Percentiles rank a stretch among this genome's conserved stretches.
Evolutionary conservation across 2,329 filamentous ascomycete genomes (phyloP).

Genomic region (Stagonosporopsis tanaceti): DNA sequence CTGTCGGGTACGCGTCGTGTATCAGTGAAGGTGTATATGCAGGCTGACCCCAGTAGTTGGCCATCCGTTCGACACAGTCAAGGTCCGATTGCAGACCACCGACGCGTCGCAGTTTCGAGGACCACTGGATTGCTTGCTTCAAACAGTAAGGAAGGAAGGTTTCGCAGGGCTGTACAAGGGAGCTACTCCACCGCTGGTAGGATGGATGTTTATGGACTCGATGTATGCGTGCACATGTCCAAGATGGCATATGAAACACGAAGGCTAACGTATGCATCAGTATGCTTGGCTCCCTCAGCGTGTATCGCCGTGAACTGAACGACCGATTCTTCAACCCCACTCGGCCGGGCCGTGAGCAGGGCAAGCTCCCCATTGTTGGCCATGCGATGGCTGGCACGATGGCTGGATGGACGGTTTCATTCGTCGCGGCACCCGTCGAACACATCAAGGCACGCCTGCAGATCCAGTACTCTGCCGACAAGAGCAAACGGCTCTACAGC

Average conservation of each 20-base stretch:
- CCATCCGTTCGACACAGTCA: conserved; percentile 91
- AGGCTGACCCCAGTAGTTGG: conserved; percentile 56
- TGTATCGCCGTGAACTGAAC: conserved; percentile 85
- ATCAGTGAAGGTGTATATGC: neutral
- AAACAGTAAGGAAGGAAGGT: conserved; percentile 87
- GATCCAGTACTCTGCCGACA: conserved; percentile 86
- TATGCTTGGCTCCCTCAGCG: conserved; percentile 90
- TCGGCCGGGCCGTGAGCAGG: conserved; percentile 47
- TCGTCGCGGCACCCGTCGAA: conserved; percentile 71
- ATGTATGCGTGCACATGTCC: conserved; percentile 53
- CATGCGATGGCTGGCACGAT: conserved; percentile 88
- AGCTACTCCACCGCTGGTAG: conserved; percentile 86
- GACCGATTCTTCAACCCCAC: conserved; percentile 77
- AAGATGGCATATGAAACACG: conserved; percentile 1
- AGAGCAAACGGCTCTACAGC: conserved; percentile 78
- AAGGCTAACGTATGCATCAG: conserved; percentile 30
- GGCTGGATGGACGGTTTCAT: conserved; percentile 88
- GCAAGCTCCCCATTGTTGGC: conserved; percentile 75
- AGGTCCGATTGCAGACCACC: conserved; percentile 93
- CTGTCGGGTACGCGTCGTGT: conserved; percentile 71
- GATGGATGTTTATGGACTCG: conserved; percentile 99
- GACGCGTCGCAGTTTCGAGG: conserved; percentile 79
- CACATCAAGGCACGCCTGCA: conserved; percentile 74
- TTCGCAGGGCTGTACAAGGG: conserved; percentile 90
- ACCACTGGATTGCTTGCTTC: conserved; percentile 82